Conservation (phyloP, 1,139 yeast species). For the Blastobotrys indianensis region DNA sequence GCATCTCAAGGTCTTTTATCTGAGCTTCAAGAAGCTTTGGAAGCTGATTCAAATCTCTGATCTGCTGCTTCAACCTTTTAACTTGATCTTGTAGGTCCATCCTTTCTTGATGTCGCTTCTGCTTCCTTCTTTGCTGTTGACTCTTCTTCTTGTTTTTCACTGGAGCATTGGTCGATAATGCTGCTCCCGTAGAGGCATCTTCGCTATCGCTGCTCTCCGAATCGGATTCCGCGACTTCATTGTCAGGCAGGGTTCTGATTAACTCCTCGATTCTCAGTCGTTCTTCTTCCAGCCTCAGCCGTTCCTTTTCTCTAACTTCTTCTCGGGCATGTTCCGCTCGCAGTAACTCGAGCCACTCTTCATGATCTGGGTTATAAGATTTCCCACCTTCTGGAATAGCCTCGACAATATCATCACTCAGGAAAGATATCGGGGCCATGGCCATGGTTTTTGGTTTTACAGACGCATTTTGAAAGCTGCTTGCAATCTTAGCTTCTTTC, state of each 20-base stretch:
- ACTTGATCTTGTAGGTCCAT: conserved; percentile 51
- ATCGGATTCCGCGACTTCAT: conserved; percentile 37
- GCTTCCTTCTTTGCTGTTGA: conserved; percentile 66
- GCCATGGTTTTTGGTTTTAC: conserved; percentile 42
- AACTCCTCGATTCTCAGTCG: conserved; percentile 57
- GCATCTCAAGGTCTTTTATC: conserved; percentile 16
- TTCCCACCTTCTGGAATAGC: conserved; percentile 76
- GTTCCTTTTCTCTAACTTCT: conserved; percentile 58
- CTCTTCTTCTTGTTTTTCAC: conserved; percentile 70
- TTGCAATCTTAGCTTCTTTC: conserved; percentile 15
- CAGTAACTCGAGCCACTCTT: conserved; percentile 74
- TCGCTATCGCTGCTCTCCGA: conserved; percentile 30
- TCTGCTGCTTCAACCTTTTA: conserved; percentile 52
- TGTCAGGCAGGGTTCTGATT: conserved; percentile 49
- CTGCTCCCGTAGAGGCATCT: conserved; percentile 30
- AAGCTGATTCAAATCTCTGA: conserved; percentile 46
- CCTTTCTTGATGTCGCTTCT: conserved; percentile 59
- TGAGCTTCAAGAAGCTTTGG: conserved; percentile 26
- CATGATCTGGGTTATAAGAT: conserved; percentile 86
- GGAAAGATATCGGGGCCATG: conserved; percentile 46
- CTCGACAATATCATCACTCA: conserved; percentile 29
- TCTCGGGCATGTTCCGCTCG: conserved; percentile 62
- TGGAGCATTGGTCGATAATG: conserved; percentile 66
- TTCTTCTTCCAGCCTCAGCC: conserved; percentile 53
- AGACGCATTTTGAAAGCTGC: conserved; percentile 18